Evolutionary conservation across 2,329 filamentous ascomycete species (phyloP), one percentile per base, ranked within the genome.

Genomic region (Davidsoniella virescens): DNA sequence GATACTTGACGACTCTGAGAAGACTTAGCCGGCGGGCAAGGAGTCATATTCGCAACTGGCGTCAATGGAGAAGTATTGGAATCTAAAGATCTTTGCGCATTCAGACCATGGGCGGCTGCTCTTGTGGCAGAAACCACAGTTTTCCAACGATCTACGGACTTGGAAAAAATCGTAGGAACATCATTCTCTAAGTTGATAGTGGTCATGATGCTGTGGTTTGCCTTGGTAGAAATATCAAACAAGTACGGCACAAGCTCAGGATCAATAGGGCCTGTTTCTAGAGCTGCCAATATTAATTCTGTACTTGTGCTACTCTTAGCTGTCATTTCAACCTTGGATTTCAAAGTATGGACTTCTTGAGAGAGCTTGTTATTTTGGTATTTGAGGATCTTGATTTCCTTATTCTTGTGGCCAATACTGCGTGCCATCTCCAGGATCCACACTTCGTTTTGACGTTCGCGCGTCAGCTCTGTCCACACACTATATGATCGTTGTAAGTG

Each of bases 401-500:
- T 75, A 53, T 76, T 69, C 55, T 72, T 76, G 51, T 70, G 64
- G 5, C 75, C 74, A 1, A 80, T 67, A 26, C 70, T 68, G n/a
- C 78, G 67, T 0, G 78, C 78, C 38, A 82, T 63, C 59, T 80
- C 76, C 36, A 82, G 60, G 4, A 70, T 64, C 78, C 78, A 82
- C 5, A 80, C 67, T 55, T 80, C 75, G 23, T 68, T 68, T 48
- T 74, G 72, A 18, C 75, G 70, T 36, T 75, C 71, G 2, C 62
- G 56, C 0, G 78, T 65, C 23, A 92, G 68, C 1, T 69, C 69
- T 47, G 76, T 76, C 88, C 88, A 96, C 40, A 85, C 81, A 5
- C 74, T 71, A 61, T 80, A 94, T 0, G 85, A 80, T 12, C 80
- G 76, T n/a, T 83, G 75, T 5, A 94, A 63, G 61, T 96, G 90